A percentile compares a stretch with the other conserved stretches of the same genome.
Evolutionary conservation across 805 yeast species (phyloP).

Genomic region (Lipomyces yamanashiensis): DNA sequence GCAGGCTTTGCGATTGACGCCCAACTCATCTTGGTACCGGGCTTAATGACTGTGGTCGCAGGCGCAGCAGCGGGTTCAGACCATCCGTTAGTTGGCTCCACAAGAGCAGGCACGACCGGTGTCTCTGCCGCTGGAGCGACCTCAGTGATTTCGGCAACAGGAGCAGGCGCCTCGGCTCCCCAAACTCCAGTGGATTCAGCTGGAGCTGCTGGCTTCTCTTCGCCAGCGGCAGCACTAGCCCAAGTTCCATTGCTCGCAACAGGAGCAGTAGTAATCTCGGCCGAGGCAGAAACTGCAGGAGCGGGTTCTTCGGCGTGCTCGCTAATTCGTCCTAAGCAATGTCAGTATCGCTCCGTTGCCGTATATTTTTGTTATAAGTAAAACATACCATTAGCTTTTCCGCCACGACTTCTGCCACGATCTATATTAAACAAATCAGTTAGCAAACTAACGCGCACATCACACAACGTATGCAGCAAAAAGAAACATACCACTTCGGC

Average conservation of each 20-base stretch:
- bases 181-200: slow-evolving; percentile 1
- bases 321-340: slow-evolving; percentile 4
- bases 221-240: too few relatives aligned
- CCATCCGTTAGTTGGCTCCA: slow-evolving; percentile 2
- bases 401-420: slow-evolving; percentile 38
- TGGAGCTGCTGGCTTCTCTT: too few relatives aligned
- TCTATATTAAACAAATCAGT: slow-evolving; percentile 10
- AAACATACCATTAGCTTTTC: slow-evolving; percentile 22
- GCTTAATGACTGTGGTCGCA: slow-evolving; percentile 38
- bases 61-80: slow-evolving; percentile 39
- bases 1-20: slow-evolving; percentile 38
- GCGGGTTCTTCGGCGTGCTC: slow-evolving; percentile 10
- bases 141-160: background rate
- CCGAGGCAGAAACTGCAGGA: slow-evolving; percentile 8
- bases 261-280: background rate
- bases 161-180: slow-evolving; percentile 9
- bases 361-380: background rate
- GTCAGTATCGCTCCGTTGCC: background rate
- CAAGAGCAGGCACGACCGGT: background rate
- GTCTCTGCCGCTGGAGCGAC: background rate
- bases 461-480: background rate
- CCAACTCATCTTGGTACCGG: slow-evolving; percentile 37
- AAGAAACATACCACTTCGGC: slow-evolving; percentile 25
- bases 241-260: too few relatives aligned
- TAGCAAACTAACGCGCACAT: background rate